Evolutionary conservation across 176 grass and related monocot species (phyloP), one percentile per base, ranked within the genome.

Genomic region (Aegilops bicornis): DNA sequence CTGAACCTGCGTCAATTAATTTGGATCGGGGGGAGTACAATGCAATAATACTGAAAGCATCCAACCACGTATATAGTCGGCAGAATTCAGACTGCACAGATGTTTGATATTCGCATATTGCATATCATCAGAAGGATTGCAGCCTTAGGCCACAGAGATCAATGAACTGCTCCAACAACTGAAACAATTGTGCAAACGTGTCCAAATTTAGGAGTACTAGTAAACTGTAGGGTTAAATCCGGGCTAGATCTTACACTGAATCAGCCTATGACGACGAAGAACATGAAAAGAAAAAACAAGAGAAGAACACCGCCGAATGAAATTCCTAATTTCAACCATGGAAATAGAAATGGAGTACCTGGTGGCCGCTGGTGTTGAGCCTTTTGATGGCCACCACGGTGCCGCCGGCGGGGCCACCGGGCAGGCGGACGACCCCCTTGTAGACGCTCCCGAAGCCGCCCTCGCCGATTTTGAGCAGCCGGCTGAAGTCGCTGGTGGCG

Each of bases 371-470:
- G 35, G 86, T 91, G 56, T 96, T 91, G 25, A 96, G 91, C 40
- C 56, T 91, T 66, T 96, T 96, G 40, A 93, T 79, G 29, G 89
- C 91, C 17, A 89, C 91, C 3, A 78, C 87, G 4, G 79, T 94
- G 74, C 84, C 88, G 4, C 87, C 86, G 50, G 84, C 78, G 19
- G 83, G 88, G 29, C 89, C 91, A 33, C 88, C 85, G 20, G 68
- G 80, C 54, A 86, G 73, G 22, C 86, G 90, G 62, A 96, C 69
- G 30, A 78, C 79, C 59, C 94, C 94, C 84, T 91, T 96, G 76
- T 96, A 96, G 45, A 93, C 91, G 50, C 94, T 93, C 14, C 94
- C 94, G 37, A 96, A 96, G 1, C 94, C 94, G 33, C 94, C 91
- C 85, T 96, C 91, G 32, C 94, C 94, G 67, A 96, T 22, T 89